Evolutionary conservation across 23 red algal species (phyloP).

Genomic region (Chondrus crispus): DNA sequence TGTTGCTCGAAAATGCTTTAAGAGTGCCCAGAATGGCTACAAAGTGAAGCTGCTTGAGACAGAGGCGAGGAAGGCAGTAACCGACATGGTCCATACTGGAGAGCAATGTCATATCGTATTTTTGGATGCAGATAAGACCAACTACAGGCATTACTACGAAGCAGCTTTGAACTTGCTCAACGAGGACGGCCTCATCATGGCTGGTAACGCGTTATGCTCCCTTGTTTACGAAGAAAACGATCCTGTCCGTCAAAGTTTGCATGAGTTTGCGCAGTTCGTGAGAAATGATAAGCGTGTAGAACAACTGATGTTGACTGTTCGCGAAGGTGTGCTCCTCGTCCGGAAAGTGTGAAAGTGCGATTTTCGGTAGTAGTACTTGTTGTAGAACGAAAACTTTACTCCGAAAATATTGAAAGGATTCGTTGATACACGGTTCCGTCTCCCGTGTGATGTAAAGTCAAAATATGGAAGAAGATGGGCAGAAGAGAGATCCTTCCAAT

Average conservation of each 20-base stretch:
- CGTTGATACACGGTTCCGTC: no score
- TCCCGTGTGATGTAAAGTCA: no score
- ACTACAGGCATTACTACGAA: conserved; percentile 86
- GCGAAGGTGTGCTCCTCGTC: conserved; percentile 70
- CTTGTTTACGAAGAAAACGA: conserved; percentile 68
- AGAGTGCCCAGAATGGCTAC: not conserved
- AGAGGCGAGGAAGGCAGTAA: conserved; percentile 44
- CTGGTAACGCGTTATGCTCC: conserved; percentile 80
- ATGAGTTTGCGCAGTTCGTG: conserved; percentile 75
- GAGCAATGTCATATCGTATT: conserved; percentile 87
- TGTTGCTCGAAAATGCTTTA: conserved; percentile 60
- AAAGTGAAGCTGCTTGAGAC: conserved; percentile 53
- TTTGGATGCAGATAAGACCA: conserved; percentile 87
- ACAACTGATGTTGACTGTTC: conserved; percentile 80
- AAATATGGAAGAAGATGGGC: no score
- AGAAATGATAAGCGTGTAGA: conserved; percentile 59
- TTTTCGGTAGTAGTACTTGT: no score
- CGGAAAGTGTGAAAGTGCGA: no score
- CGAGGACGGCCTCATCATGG: conserved; percentile 60
- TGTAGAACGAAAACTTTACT: no score
- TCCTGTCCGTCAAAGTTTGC: conserved; percentile 54
- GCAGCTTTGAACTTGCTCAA: conserved; percentile 56
- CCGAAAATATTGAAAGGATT: no score
- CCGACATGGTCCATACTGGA: conserved; percentile 1
- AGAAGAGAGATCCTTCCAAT: no score